Evolutionary conservation across 495 filamentous ascomycete species (phyloP).

Genomic region (Penicillium malachiteum): DNA sequence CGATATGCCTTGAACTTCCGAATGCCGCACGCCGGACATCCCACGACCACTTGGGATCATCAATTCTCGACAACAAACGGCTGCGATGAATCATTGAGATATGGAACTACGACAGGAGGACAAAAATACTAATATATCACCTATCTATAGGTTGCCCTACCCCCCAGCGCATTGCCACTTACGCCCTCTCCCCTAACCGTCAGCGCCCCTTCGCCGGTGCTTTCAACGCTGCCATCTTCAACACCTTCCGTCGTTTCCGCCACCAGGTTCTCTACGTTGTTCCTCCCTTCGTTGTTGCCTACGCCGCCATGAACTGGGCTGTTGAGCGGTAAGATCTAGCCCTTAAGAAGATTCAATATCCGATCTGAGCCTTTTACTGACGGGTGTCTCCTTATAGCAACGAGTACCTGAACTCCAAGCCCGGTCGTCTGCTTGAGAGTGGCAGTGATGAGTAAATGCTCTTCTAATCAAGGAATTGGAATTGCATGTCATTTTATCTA

Average conservation of each 20-base stretch:
- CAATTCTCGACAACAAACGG: background rate
- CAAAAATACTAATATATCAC: background rate
- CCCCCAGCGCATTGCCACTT: conserved; percentile 64
- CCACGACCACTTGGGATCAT: background rate
- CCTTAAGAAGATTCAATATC: background rate
- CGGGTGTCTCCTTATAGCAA: conserved; percentile 55
- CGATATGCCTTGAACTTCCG: conserved; percentile 14
- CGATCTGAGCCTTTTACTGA: background rate
- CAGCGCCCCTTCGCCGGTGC: conserved; percentile 64
- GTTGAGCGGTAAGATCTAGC: conserved; percentile 62
- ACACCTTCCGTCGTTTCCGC: conserved; percentile 56
- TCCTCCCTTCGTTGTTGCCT: conserved; percentile 74
- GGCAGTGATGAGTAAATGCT: conserved; percentile 37
- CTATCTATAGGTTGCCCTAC: conserved; percentile 40
- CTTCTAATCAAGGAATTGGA: conserved; percentile 11
- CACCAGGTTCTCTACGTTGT: conserved; percentile 76
- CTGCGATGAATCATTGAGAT: background rate
- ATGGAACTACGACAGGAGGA: background rate
- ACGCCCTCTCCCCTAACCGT: conserved; percentile 61
- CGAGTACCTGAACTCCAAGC: conserved; percentile 89
- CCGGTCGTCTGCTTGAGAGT: conserved; percentile 59
- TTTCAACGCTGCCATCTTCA: conserved; percentile 64
- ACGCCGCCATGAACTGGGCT: conserved; percentile 83
- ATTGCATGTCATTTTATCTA: background rate
- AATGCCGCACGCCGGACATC: conserved; percentile 12